A percentile compares a stretch with the other conserved stretches of the same genome.
phyloP scores from a whole-genome alignment of 352 stramenopile species.

The Phytophthora citrophthora region DNA sequence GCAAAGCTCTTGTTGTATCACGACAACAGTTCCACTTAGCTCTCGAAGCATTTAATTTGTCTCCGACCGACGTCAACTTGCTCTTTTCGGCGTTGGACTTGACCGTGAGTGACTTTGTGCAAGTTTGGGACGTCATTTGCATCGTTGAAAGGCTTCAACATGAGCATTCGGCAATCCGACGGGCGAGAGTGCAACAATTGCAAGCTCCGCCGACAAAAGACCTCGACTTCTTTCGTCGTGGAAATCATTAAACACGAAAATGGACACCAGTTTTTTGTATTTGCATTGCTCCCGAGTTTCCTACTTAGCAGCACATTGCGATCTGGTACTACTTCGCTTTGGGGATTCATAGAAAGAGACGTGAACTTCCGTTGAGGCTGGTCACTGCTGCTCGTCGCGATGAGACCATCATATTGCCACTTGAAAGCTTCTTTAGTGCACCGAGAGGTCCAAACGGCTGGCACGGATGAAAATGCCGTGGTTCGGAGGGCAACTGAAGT shows the following conservation, averaged over 20 bases:
- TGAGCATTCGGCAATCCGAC: slow-evolving; percentile 49
- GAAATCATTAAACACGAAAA: slow-evolving; percentile 5
- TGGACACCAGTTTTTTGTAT: slow-evolving; percentile 15
- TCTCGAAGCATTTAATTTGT: slow-evolving; percentile 57
- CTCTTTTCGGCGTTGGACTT: slow-evolving; percentile 68
- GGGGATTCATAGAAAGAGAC: slow-evolving; percentile 29
- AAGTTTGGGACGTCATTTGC: slow-evolving; percentile 56
- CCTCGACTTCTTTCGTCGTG: slow-evolving; percentile 40
- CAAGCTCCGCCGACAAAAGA: slow-evolving; percentile 51
- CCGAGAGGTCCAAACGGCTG: slow-evolving; percentile 54
- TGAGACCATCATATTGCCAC: slow-evolving; percentile 30
- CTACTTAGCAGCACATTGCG: slow-evolving; percentile 23
- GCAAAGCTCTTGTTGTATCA: slow-evolving; percentile 48
- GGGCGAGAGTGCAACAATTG: slow-evolving; percentile 50
- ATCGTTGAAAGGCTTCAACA: slow-evolving; percentile 53
- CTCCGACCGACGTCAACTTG: slow-evolving; percentile 57
- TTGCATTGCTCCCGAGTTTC: slow-evolving; percentile 18
- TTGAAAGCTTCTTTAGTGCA: slow-evolving; percentile 32
- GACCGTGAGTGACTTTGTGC: slow-evolving; percentile 52
- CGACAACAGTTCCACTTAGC: slow-evolving; percentile 67
- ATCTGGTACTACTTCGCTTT: slow-evolving; percentile 17
- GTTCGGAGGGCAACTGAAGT: slow-evolving; percentile 62
- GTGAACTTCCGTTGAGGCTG: slow-evolving; percentile 20
- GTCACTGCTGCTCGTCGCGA: slow-evolving; percentile 23
- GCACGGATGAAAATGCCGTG: slow-evolving; percentile 79